These are phyloP conservation scores for Trametes punicea DNA, from an alignment of 768 basidiomycete species.

Conservation along the genomic window DNA sequence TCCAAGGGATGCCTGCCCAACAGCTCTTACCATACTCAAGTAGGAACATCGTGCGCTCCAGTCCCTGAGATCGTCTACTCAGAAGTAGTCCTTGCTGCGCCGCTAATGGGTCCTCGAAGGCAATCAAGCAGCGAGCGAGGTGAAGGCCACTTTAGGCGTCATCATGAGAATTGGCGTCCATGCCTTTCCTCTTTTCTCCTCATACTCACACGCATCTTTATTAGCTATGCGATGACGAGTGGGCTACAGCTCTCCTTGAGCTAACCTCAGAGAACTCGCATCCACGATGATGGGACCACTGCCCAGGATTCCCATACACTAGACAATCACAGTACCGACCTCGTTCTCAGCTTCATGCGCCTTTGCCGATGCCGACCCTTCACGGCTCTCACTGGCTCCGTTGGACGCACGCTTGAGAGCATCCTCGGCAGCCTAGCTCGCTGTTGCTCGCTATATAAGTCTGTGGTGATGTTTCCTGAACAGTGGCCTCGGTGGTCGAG, in stretches of 20 bases:
- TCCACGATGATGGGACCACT: constrained; percentile 7
- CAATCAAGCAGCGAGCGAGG: too few relatives aligned
- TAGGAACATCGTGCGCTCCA: too few relatives aligned
- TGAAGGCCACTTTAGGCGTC: too few relatives aligned
- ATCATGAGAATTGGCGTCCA: too few relatives aligned
- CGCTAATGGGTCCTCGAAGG: too few relatives aligned
- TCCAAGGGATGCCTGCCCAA: too few relatives aligned
- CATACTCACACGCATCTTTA: not conserved
- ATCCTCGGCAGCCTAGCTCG: not conserved
- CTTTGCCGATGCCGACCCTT: constrained; percentile 8
- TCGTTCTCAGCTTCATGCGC: not conserved
- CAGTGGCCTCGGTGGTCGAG: not conserved
- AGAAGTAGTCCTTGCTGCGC: too few relatives aligned
- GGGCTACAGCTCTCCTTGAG: too few relatives aligned
- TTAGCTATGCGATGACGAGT: too few relatives aligned
- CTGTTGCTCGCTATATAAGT: constrained; percentile 5
- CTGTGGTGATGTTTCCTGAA: not conserved
- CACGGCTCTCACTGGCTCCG: constrained; percentile 5
- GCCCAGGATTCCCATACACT: not conserved
- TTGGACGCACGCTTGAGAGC: not conserved
- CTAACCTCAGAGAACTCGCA: not conserved
- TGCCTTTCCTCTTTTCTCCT: not conserved
- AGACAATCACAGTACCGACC: not conserved
- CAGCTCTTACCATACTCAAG: too few relatives aligned
- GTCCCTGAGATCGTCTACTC: too few relatives aligned